Conservation (phyloP, 345 rosid species). For the Cardamine resedifolia region DNA sequence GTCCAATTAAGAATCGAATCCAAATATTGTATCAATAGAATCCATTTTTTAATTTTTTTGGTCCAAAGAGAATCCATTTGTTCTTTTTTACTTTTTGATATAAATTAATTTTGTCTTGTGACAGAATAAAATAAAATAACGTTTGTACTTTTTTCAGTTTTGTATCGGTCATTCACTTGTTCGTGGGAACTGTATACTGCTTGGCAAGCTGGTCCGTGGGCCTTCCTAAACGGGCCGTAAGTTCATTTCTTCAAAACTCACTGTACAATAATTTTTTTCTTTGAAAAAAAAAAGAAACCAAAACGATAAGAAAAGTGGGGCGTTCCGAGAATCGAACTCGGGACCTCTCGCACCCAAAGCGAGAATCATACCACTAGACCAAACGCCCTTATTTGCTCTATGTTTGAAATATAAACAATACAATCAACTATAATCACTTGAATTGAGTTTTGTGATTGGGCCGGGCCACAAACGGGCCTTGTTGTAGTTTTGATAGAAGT, state of each 20-base stretch:
- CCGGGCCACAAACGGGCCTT: slow-evolving; percentile 15
- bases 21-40: background rate
- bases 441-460: background rate
- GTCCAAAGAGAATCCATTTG: background rate
- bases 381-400: slow-evolving; percentile 44
- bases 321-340: slow-evolving; percentile 75
- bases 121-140: background rate
- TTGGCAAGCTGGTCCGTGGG: slow-evolving; percentile 87
- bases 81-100: background rate
- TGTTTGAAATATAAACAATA: rapidly evolving
- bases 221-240: slow-evolving; percentile 96
- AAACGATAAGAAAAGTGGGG: slow-evolving; percentile 41
- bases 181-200: slow-evolving; percentile 93
- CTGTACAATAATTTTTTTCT: too few relatives aligned
- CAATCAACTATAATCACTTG: background rate
- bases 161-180: slow-evolving; percentile 88
- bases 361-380: slow-evolving; percentile 92
- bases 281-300: too few relatives aligned
- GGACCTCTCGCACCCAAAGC: slow-evolving; percentile 94
- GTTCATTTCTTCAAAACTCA: slow-evolving; percentile 31
- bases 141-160: slow-evolving; percentile 51
- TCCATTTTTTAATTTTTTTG: background rate
- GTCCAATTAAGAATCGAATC: slow-evolving; percentile 23
- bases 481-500: background rate
- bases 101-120: background rate